Conservation (phyloP, 2,329 filamentous ascomycete genomes). For the Aspergillus quadrilineatus region DNA sequence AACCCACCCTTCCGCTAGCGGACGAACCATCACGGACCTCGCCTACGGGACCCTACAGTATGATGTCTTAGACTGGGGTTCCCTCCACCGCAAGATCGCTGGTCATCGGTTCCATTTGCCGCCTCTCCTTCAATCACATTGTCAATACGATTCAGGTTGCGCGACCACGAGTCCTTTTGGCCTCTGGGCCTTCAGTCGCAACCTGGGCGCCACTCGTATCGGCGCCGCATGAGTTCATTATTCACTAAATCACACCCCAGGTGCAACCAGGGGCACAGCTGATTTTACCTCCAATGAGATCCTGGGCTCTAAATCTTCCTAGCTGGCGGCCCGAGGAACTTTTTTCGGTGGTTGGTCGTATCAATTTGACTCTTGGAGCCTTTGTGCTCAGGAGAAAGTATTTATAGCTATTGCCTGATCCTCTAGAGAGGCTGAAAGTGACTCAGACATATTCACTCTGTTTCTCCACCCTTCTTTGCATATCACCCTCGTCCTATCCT, state of each 20-base stretch:
- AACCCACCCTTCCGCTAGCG: conserved; percentile 3
- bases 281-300: conserved; percentile 15
- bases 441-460: background rate
- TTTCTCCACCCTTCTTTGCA: background rate
- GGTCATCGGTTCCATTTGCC: conserved; percentile 12
- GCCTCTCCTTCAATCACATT: conserved; percentile 22
- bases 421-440: conserved; percentile 2
- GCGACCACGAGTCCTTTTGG: background rate
- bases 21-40: conserved; percentile 9
- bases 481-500: conserved; percentile 3
- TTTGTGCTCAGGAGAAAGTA: conserved; percentile 9
- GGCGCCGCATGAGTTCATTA: background rate
- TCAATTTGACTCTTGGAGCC: background rate
- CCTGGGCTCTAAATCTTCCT: conserved; percentile 8
- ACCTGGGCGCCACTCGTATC: conserved; percentile 5
- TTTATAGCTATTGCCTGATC: conserved; percentile 12
- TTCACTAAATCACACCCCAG: background rate
- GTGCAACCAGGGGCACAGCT: conserved; percentile 14
- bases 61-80: conserved; percentile 16
- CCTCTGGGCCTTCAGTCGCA: conserved; percentile 7
- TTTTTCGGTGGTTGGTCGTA: background rate
- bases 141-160: conserved; percentile 17
- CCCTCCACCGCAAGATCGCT: conserved; percentile 20
- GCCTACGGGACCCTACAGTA: background rate
- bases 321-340: background rate